A percentile compares a stretch with the other conserved stretches of the same genome.
phyloP scores from a whole-genome alignment of 2,329 filamentous ascomycete genomes.

The Paracorniculantispora psalliotae region DNA sequence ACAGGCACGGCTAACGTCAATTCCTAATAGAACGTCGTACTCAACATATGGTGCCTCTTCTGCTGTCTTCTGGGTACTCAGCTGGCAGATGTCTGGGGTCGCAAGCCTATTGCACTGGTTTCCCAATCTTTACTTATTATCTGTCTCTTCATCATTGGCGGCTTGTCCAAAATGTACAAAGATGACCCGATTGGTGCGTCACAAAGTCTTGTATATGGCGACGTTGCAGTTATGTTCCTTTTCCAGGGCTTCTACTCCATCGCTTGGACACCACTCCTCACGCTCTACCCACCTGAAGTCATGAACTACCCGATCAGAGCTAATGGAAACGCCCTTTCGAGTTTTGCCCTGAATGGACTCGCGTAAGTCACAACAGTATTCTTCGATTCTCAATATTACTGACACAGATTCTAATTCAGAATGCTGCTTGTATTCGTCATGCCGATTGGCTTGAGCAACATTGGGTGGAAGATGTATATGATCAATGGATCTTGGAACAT shows the following conservation, averaged over 20 bases:
- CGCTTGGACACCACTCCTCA: slow-evolving; percentile 24
- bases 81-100: slow-evolving; percentile 36
- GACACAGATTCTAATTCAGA: slow-evolving; percentile 1
- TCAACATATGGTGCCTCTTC: slow-evolving; percentile 46
- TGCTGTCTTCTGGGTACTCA: slow-evolving; percentile 39
- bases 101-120: slow-evolving; percentile 38
- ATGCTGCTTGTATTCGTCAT: slow-evolving; percentile 19
- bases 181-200: slow-evolving; percentile 25
- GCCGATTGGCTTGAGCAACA: slow-evolving; percentile 20
- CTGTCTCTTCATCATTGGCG: slow-evolving; percentile 48
- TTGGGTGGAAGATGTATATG: slow-evolving; percentile 24
- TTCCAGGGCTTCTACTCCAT: slow-evolving; percentile 25
- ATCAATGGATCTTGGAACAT: slow-evolving; percentile 24
- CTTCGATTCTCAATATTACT: background rate
- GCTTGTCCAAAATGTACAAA: slow-evolving; percentile 38
- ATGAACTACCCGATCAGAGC: slow-evolving; percentile 25
- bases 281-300: slow-evolving; percentile 25
- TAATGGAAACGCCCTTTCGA: slow-evolving; percentile 31
- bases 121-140: slow-evolving; percentile 33
- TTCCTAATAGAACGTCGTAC: slow-evolving; percentile 37
- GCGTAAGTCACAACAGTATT: slow-evolving; percentile 9
- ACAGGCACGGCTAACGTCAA: no score
- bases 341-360: slow-evolving; percentile 14
- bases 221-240: slow-evolving; percentile 27
- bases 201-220: slow-evolving; percentile 32